Percentiles rank a stretch among this genome's conserved stretches.
Conservation (phyloP, 2,329 filamentous ascomycete genomes). For the Penicillium sp. region DNA sequence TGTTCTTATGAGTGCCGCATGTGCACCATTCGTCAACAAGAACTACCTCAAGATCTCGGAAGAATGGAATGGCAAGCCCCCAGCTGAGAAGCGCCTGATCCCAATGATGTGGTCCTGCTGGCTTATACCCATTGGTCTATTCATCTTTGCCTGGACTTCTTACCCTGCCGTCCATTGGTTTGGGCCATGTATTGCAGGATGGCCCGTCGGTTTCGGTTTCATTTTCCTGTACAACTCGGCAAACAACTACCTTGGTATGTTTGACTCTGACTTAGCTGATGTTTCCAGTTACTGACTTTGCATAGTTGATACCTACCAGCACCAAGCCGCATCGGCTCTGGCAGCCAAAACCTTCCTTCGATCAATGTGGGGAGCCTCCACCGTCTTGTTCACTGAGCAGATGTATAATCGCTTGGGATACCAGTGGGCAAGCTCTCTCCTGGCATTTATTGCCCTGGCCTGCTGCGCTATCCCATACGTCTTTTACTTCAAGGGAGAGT, state of each 20-base stretch:
- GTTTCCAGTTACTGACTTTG: conserved; percentile 10
- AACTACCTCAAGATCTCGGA: conserved; percentile 69
- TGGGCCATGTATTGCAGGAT: conserved; percentile 70
- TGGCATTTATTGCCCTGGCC: conserved; percentile 72
- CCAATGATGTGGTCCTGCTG: conserved; percentile 80
- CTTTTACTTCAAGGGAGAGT: conserved; percentile 75
- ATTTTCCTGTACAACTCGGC: conserved; percentile 81
- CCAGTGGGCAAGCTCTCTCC: conserved; percentile 72
- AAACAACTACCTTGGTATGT: conserved; percentile 65
- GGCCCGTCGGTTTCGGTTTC: conserved; percentile 75
- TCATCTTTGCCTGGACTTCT: conserved; percentile 69
- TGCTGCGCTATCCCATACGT: conserved; percentile 82
- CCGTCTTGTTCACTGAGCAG: conserved; percentile 77
- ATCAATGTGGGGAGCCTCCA: conserved; percentile 75
- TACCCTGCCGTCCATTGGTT: conserved; percentile 67
- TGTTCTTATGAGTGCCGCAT: conserved; percentile 66
- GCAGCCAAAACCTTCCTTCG: conserved; percentile 80
- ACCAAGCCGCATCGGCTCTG: conserved; percentile 76
- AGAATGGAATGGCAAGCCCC: conserved; percentile 69
- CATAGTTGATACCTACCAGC: conserved; percentile 64
- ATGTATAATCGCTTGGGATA: conserved; percentile 74
- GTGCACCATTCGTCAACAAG: conserved; percentile 73
- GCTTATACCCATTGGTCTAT: conserved; percentile 67
- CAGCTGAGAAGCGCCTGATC: conserved; percentile 74
- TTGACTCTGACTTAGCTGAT: background rate